These are phyloP conservation scores for Solanum bulbocastanum DNA, from an alignment of 257 asterid species.

Conservation along the genomic window DNA sequence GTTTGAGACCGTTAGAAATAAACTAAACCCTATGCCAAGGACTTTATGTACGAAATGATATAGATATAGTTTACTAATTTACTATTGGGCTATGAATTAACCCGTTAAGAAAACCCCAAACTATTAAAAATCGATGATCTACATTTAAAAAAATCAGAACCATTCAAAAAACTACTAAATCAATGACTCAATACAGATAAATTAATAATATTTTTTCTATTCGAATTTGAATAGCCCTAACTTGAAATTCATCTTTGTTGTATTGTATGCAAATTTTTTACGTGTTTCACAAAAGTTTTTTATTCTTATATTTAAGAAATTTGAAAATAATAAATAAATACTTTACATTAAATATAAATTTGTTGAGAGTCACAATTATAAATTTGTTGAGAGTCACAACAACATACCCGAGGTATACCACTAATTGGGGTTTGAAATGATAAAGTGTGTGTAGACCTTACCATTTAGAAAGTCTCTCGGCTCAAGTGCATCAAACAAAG, in stretches of 20 bases:
- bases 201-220: no score
- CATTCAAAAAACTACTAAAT: no score
- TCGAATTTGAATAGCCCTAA: not conserved
- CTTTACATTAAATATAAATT: no score
- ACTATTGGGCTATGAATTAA: fast-evolving
- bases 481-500: not conserved
- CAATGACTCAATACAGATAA: no score
- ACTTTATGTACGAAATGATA: not conserved
- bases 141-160: no score
- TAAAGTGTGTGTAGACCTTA: no score
- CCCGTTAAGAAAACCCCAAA: no score
- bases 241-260: not conserved
- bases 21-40: not conserved
- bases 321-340: no score
- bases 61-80: no score
- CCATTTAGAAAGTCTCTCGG: not conserved
- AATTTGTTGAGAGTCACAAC: not conserved
- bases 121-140: not conserved
- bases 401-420: not conserved
- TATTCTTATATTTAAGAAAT: not conserved
- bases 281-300: not conserved
- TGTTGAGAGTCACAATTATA: not conserved
- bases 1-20: not conserved
- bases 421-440: not conserved
- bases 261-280: not conserved